These are phyloP conservation scores for Rhynchosporium secalis DNA, from an alignment of 2,329 filamentous ascomycete genomes.

Conservation along the genomic window DNA sequence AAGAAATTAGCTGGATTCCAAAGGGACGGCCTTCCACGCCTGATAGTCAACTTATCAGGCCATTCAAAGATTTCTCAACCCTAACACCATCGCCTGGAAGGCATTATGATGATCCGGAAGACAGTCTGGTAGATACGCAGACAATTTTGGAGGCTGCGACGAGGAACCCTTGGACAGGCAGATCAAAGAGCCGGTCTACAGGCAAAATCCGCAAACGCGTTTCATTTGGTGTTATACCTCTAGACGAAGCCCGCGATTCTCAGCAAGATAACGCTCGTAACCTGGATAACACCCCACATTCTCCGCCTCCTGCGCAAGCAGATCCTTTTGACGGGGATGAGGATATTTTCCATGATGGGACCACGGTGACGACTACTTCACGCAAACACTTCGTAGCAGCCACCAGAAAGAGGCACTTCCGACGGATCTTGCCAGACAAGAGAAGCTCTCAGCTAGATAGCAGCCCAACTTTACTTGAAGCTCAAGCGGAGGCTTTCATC, in stretches of 20 bases:
- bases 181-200: slow-evolving; percentile 18
- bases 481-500: slow-evolving; percentile 52
- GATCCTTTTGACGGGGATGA: slow-evolving; percentile 17
- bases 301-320: slow-evolving; percentile 29
- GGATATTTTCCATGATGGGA: slow-evolving; percentile 26
- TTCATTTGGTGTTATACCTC: slow-evolving; percentile 33
- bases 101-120: background rate
- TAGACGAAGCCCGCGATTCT: slow-evolving; percentile 18
- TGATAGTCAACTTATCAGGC: slow-evolving; percentile 21
- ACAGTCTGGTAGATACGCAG: slow-evolving; percentile 29
- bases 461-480: slow-evolving; percentile 45
- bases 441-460: slow-evolving; percentile 21
- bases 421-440: slow-evolving; percentile 22
- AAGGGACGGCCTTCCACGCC: slow-evolving; percentile 25
- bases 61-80: slow-evolving; percentile 32
- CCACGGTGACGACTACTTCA: slow-evolving; percentile 23
- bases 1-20: background rate
- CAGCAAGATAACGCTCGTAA: background rate
- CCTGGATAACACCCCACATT: slow-evolving; percentile 11
- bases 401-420: slow-evolving; percentile 17
- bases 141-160: slow-evolving; percentile 30
- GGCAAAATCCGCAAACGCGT: slow-evolving; percentile 33
- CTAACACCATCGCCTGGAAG: slow-evolving; percentile 23
- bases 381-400: slow-evolving; percentile 28
- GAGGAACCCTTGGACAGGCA: slow-evolving; percentile 36